phyloP scores from a whole-genome alignment of 352 stramenopile genomes.

The Pythium utonaiense region DNA sequence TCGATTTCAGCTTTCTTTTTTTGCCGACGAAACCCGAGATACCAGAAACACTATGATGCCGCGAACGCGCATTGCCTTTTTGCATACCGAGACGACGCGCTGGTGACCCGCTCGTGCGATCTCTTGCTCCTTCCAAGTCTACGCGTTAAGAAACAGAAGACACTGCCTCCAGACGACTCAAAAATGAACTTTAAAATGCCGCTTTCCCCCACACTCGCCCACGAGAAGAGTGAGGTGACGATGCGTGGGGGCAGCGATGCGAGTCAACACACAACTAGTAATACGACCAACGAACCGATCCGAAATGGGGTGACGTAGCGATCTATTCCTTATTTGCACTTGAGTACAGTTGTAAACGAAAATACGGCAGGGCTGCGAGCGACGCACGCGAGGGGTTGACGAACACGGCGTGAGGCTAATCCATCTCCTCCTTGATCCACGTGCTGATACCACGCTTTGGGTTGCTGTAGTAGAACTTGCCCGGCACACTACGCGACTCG shows the following conservation, averaged over 20 bases:
- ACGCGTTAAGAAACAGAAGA: not conserved
- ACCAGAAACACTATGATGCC: not conserved
- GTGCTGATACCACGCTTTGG: constrained; percentile 87
- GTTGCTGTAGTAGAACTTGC: constrained; percentile 90
- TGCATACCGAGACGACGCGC: not conserved
- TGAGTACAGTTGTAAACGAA: constrained; percentile 5
- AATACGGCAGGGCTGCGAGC: not conserved
- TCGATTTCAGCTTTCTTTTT: not conserved
- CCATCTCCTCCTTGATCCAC: constrained; percentile 87
- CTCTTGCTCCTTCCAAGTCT: not conserved
- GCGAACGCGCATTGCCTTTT: not conserved
- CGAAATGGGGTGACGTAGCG: not conserved
- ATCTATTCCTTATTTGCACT: constrained; percentile 2
- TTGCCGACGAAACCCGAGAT: not conserved
- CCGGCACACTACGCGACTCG: constrained; percentile 77
- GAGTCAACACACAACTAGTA: not conserved
- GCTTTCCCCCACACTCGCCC: not conserved
- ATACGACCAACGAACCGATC: not conserved
- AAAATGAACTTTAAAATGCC: not conserved
- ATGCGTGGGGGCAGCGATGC: not conserved
- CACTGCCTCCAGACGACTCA: not conserved
- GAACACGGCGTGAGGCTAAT: constrained; percentile 23
- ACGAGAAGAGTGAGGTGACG: not conserved
- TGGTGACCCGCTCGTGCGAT: not conserved
- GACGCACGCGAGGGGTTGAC: not conserved